These are phyloP conservation scores for Termitomyces sp. DNA, from an alignment of 768 basidiomycete genomes.

Conservation along the genomic window DNA sequence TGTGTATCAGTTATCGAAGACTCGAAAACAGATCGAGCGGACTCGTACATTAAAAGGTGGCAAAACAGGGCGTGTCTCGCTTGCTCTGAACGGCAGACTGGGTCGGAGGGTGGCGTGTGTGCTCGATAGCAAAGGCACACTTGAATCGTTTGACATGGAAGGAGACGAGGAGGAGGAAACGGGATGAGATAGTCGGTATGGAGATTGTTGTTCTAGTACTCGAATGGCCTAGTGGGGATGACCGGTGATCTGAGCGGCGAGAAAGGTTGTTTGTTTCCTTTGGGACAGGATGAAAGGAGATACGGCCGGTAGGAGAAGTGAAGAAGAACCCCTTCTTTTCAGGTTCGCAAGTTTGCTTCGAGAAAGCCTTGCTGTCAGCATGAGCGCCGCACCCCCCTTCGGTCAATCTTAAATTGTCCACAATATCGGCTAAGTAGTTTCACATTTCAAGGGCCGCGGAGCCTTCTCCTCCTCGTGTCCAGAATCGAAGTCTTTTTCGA, in stretches of 20 bases:
- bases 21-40: slow-evolving; percentile 47
- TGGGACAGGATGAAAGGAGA: slow-evolving; percentile 30
- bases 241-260: slow-evolving; percentile 22
- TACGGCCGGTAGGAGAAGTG: slow-evolving; percentile 20
- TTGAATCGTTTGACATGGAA: slow-evolving; percentile 80
- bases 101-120: slow-evolving; percentile 76
- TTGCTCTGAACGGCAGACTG: slow-evolving; percentile 70
- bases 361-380: slow-evolving; percentile 37
- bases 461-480: slow-evolving; percentile 58
- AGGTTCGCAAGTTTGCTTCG: slow-evolving; percentile 29
- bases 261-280: slow-evolving; percentile 22
- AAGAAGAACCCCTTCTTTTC: slow-evolving; percentile 4
- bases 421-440: slow-evolving; percentile 40
- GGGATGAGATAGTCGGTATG: slow-evolving; percentile 21
- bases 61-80: slow-evolving; percentile 41
- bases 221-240: slow-evolving; percentile 18
- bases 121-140: slow-evolving; percentile 54
- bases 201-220: slow-evolving; percentile 5
- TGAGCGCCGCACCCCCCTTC: slow-evolving; percentile 40
- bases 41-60: slow-evolving; percentile 50
- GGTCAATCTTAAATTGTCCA: slow-evolving; percentile 48
- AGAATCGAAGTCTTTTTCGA: slow-evolving; percentile 58
- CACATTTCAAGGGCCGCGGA: slow-evolving; percentile 47
- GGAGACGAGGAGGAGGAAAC: slow-evolving; percentile 49
- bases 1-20: slow-evolving; percentile 42